phyloP scores from a whole-genome alignment of 169 alveolate genomes.

The Babesia sp. region DNA sequence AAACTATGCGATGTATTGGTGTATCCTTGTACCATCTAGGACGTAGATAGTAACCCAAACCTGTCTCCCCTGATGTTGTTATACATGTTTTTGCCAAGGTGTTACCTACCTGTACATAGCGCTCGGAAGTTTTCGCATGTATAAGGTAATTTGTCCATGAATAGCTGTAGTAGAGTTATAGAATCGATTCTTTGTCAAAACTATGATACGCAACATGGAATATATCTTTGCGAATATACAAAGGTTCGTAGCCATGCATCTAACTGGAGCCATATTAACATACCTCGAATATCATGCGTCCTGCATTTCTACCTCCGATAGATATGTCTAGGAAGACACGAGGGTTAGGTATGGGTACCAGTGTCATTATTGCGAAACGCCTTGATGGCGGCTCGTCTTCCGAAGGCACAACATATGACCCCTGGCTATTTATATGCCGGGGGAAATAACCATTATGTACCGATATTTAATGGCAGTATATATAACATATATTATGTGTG shows the following conservation, averaged over 20 bases:
- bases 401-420: background rate
- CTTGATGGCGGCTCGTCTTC: background rate
- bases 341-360: conserved; percentile 75
- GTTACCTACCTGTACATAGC: conserved; percentile 84
- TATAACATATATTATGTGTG: background rate
- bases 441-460: background rate
- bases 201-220: background rate
- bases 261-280: background rate
- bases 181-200: background rate
- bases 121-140: conserved; percentile 88
- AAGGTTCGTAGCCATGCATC: too few species aligned
- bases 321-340: conserved; percentile 78
- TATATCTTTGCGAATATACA: background rate
- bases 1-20: conserved; percentile 77
- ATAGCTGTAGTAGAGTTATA: conserved; percentile 63
- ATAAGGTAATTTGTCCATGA: conserved; percentile 82
- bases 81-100: background rate
- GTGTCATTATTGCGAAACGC: conserved; percentile 40
- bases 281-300: conserved; percentile 79
- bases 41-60: conserved; percentile 80
- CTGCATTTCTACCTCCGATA: conserved; percentile 80
- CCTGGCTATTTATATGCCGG: background rate
- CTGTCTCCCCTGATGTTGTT: conserved; percentile 74
- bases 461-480: background rate
- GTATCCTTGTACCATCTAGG: conserved; percentile 85